phyloP scores from a whole-genome alignment of 73 alveolate species.

The Paramecium sexaurelia region DNA sequence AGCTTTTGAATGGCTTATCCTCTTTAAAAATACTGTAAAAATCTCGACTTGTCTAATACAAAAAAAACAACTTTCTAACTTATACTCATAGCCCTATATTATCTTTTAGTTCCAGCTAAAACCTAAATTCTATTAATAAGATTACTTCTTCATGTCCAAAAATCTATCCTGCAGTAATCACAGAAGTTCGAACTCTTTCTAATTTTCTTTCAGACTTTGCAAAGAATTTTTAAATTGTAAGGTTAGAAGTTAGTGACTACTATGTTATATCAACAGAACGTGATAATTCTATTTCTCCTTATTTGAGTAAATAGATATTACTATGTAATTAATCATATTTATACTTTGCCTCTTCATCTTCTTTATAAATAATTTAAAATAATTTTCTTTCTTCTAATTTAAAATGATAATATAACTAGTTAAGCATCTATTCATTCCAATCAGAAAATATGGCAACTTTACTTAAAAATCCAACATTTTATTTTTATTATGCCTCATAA shows the following conservation, averaged over 20 bases:
- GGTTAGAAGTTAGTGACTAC: neutral
- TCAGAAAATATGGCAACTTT: slow-evolving; percentile 15
- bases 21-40: slow-evolving; percentile 13
- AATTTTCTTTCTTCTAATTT: neutral
- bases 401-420: slow-evolving; percentile 45
- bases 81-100: slow-evolving; percentile 8
- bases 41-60: slow-evolving; percentile 40
- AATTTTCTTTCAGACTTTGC: neutral
- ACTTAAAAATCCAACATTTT: neutral
- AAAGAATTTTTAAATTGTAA: neutral
- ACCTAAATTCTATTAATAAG: neutral
- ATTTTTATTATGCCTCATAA: neutral
- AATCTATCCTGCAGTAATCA: neutral
- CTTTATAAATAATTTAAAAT: neutral
- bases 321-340: neutral
- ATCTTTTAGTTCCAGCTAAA: slow-evolving; percentile 17
- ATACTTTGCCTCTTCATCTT: slow-evolving; percentile 37
- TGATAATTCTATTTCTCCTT: slow-evolving; percentile 55
- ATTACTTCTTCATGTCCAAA: slow-evolving; percentile 59
- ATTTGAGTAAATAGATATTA: neutral
- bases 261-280: neutral
- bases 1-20: neutral
- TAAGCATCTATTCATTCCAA: slow-evolving; percentile 55
- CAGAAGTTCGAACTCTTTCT: slow-evolving; percentile 16
- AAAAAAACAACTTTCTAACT: neutral